Conservation (phyloP, 2,329 filamentous ascomycete species). For the Aspergillus alliaceus region DNA sequence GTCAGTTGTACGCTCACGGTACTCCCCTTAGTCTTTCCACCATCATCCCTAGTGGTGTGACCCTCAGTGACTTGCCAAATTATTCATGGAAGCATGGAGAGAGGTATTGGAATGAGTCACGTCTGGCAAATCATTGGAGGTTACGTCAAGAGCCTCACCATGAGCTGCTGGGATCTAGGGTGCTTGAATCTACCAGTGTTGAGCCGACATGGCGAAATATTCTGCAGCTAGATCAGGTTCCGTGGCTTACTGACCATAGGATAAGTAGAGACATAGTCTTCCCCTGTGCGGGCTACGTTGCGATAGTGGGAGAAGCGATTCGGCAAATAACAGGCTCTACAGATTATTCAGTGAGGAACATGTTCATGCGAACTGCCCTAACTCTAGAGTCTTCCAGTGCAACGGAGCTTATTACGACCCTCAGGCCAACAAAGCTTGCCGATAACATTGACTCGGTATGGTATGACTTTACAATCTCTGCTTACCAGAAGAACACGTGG, state of each 20-base stretch:
- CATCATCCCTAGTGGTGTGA: conserved; percentile 1
- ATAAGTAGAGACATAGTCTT: conserved; percentile 23
- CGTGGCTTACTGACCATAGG: conserved; percentile 33
- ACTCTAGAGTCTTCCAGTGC: conserved; percentile 2
- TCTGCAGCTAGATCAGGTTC: conserved; percentile 22
- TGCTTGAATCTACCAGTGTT: conserved; percentile 22
- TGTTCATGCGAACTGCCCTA: conserved; percentile 13
- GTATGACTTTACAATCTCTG: conserved; percentile 17
- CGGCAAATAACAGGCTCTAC: conserved; percentile 11
- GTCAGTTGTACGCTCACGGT: conserved; percentile 10
- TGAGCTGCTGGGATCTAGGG: conserved; percentile 28
- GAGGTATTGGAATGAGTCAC: conserved; percentile 22
- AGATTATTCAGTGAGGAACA: conserved; percentile 14
- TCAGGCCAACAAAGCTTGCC: conserved; percentile 6
- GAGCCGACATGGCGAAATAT: conserved; percentile 30
- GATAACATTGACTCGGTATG: conserved; percentile 13
- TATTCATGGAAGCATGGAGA: conserved; percentile 25
- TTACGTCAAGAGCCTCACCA: conserved; percentile 25
- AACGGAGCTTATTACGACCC: conserved; percentile 16
- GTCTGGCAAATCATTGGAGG: conserved; percentile 17
- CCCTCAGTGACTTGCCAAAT: conserved; percentile 20
- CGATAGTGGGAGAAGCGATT: conserved; percentile 25
- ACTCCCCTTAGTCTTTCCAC: neutral
- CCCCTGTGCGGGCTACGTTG: conserved; percentile 25
- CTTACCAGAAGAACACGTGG: conserved; percentile 12